phyloP scores from a whole-genome alignment of 805 yeast species.

The Wickerhamiella occidentalis region DNA sequence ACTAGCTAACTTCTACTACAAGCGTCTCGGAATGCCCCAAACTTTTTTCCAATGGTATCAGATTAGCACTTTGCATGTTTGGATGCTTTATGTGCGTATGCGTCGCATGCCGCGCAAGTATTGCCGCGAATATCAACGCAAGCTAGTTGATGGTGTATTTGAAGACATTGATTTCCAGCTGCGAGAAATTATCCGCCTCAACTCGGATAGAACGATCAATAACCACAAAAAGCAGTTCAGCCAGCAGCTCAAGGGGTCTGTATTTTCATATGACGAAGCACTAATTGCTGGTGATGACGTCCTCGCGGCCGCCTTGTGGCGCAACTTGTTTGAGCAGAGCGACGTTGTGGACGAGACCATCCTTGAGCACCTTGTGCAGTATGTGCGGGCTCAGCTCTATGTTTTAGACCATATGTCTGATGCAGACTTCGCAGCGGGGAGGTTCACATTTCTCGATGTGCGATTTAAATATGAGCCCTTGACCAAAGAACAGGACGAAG shows the following conservation, averaged over 20 bases:
- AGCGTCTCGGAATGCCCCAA: slow-evolving; percentile 65
- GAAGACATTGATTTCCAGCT: slow-evolving; percentile 79
- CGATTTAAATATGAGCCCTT: slow-evolving; percentile 63
- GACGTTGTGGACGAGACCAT: slow-evolving; percentile 69
- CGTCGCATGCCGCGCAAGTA: slow-evolving; percentile 88
- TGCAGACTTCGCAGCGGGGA: slow-evolving; percentile 86
- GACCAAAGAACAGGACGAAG: slow-evolving; percentile 44
- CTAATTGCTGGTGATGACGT: slow-evolving; percentile 57
- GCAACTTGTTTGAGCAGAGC: slow-evolving; percentile 83
- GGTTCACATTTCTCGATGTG: slow-evolving; percentile 74
- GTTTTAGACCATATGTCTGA: slow-evolving; percentile 78
- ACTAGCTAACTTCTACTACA: slow-evolving; percentile 74
- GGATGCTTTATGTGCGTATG: slow-evolving; percentile 93
- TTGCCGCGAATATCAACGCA: slow-evolving; percentile 84
- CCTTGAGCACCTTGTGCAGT: slow-evolving; percentile 79
- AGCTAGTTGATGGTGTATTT: slow-evolving; percentile 77
- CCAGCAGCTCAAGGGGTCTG: slow-evolving; percentile 77
- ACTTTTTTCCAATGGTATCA: slow-evolving; percentile 96
- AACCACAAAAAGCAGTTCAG: slow-evolving; percentile 82
- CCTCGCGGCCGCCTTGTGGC: slow-evolving; percentile 36
- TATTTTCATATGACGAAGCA: slow-evolving; percentile 88
- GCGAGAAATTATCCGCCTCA: slow-evolving; percentile 74
- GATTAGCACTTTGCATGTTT: slow-evolving; percentile 76
- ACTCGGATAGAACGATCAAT: slow-evolving; percentile 69
- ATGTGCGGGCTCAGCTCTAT: slow-evolving; percentile 79